phyloP scores from a whole-genome alignment of 257 asterid genomes.

The Salvia miltiorrhiza region DNA sequence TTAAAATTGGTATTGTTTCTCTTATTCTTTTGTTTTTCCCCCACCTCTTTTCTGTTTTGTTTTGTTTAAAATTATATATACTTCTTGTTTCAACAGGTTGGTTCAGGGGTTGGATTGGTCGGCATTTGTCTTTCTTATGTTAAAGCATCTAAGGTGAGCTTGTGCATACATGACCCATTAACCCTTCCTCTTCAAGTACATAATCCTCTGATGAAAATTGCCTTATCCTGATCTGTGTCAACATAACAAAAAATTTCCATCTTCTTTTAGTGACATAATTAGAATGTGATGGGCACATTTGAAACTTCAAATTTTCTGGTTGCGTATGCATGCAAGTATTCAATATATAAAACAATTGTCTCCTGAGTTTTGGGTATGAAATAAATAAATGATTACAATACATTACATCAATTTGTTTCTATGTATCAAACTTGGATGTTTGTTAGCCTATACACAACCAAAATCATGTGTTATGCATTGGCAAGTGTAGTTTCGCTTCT shows the following conservation, averaged over 20 bases:
- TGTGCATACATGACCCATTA: not conserved
- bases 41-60: not conserved
- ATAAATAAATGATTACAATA: not conserved
- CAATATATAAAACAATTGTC: no score
- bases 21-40: not conserved
- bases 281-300: not conserved
- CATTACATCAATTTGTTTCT: not conserved
- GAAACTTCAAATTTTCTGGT: not conserved
- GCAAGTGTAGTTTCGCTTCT: conserved; percentile 7
- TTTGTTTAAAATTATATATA: not conserved
- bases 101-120: conserved; percentile 91
- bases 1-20: no score
- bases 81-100: conserved; percentile 53
- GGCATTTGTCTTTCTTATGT: conserved; percentile 78
- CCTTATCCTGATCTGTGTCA: not conserved
- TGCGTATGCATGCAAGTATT: not conserved
- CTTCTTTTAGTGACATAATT: not conserved
- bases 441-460: not conserved
- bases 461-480: not conserved
- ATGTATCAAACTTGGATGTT: not conserved
- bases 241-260: not conserved
- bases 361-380: no score
- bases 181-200: not conserved
- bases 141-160: conserved; percentile 73
- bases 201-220: not conserved